Conservation (phyloP, 805 yeast genomes). For the Zygosaccharomyces siamensis region DNA sequence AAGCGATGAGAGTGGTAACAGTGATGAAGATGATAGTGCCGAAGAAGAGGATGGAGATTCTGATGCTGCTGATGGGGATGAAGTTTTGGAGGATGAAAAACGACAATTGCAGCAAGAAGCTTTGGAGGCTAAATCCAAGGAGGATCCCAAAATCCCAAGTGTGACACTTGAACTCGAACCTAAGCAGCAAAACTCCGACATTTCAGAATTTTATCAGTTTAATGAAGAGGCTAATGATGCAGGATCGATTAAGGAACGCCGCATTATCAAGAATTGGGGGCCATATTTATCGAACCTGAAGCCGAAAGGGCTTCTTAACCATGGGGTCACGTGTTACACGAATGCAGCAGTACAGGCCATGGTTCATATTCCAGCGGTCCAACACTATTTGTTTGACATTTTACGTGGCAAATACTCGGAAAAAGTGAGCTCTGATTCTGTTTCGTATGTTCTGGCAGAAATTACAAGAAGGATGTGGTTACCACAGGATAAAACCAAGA, state of each 20-base stretch:
- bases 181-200: slow-evolving; percentile 44
- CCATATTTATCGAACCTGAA: slow-evolving; percentile 42
- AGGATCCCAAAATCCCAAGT: neutral
- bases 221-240: slow-evolving; percentile 55
- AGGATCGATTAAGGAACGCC: slow-evolving; percentile 55
- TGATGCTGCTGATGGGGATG: slow-evolving; percentile 12
- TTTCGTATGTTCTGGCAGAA: slow-evolving; percentile 62
- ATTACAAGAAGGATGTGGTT: slow-evolving; percentile 67
- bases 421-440: slow-evolving; percentile 50
- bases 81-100: slow-evolving; percentile 33
- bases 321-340: slow-evolving; percentile 95
- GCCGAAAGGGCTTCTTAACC: slow-evolving; percentile 75
- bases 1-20: slow-evolving; percentile 6
- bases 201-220: slow-evolving; percentile 50
- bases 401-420: slow-evolving; percentile 47
- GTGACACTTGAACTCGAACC: slow-evolving; percentile 4
- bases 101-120: slow-evolving; percentile 24
- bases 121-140: slow-evolving; percentile 17
- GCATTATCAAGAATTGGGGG: slow-evolving; percentile 69
- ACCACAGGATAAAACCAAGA: slow-evolving; percentile 39
- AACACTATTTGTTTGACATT: slow-evolving; percentile 72
- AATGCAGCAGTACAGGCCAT: slow-evolving; percentile 91
- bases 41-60: slow-evolving; percentile 31
- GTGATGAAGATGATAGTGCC: slow-evolving; percentile 1
- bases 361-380: slow-evolving; percentile 85